phyloP scores from a whole-genome alignment of 371 early-diverging fungal species.

The Catenaria anguillulae region DNA sequence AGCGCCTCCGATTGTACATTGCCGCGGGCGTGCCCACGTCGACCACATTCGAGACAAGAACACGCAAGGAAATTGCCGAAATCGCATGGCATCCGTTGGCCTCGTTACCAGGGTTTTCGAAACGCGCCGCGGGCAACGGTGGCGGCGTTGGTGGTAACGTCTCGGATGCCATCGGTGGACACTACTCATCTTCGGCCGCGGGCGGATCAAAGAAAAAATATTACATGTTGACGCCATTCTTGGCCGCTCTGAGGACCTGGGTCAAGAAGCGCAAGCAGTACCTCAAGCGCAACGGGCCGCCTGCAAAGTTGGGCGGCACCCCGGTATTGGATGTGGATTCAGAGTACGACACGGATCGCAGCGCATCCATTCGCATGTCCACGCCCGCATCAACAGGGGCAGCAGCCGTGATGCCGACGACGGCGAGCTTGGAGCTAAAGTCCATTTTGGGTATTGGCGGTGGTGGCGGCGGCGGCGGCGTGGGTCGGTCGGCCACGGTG shows the following conservation, averaged over 20 bases:
- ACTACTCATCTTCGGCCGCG: neutral
- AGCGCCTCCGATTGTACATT: slow-evolving; percentile 80
- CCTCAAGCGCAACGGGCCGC: no score
- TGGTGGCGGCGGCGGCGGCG: no score
- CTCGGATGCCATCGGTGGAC: slow-evolving; percentile 5
- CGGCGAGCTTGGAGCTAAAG: neutral
- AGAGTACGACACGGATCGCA: slow-evolving; percentile 5
- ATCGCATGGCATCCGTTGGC: slow-evolving; percentile 33
- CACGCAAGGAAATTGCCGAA: slow-evolving; percentile 89
- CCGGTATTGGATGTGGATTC: neutral
- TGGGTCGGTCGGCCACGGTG: neutral
- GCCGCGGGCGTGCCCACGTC: slow-evolving; percentile 76
- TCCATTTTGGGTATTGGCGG: neutral
- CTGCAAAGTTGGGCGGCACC: neutral
- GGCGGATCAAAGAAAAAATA: slow-evolving; percentile 17
- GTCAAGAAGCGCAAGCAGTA: neutral
- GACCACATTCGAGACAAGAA: slow-evolving; percentile 70
- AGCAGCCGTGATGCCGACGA: neutral
- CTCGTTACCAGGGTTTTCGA: slow-evolving; percentile 25
- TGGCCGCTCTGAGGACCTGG: slow-evolving; percentile 10
- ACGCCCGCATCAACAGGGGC: neutral
- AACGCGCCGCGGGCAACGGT: neutral
- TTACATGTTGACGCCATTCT: slow-evolving; percentile 39
- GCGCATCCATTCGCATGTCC: no score
- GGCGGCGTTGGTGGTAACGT: no score